These are phyloP conservation scores for Candida chauliodis DNA, from an alignment of 805 yeast species.

Conservation along the genomic window DNA sequence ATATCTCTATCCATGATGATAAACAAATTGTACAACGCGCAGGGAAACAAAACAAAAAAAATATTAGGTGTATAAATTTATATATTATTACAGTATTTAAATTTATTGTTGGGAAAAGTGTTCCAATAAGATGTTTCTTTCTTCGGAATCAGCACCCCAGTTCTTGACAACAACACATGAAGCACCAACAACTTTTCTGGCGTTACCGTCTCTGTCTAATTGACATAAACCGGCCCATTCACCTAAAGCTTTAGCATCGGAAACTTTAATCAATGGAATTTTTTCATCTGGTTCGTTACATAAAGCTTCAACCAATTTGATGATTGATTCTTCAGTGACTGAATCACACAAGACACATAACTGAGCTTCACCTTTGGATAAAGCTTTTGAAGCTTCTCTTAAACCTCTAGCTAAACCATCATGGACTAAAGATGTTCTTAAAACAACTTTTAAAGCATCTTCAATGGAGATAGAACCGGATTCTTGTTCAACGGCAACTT, in stretches of 20 bases:
- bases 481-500: slow-evolving; percentile 81
- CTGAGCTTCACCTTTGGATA: slow-evolving; percentile 96
- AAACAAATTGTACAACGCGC: slow-evolving; percentile 2
- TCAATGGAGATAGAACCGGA: slow-evolving; percentile 91
- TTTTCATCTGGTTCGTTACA: slow-evolving; percentile 96
- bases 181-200: slow-evolving; percentile 99
- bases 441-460: slow-evolving; percentile 97
- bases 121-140: slow-evolving; percentile 93
- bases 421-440: slow-evolving; percentile 96
- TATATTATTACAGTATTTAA: slow-evolving; percentile 28
- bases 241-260: slow-evolving; percentile 99
- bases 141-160: slow-evolving; percentile 99
- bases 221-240: slow-evolving; percentile 99
- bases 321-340: slow-evolving; percentile 95
- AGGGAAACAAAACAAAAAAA: background rate
- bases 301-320: slow-evolving; percentile 97
- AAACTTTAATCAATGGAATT: slow-evolving; percentile 97
- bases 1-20: slow-evolving; percentile 4
- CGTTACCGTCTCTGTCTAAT: slow-evolving; percentile 99
- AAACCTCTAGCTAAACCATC: slow-evolving; percentile 99
- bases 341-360: slow-evolving; percentile 96
- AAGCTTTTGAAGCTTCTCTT: slow-evolving; percentile 99
- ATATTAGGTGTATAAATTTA: background rate
- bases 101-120: slow-evolving; percentile 87
- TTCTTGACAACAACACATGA: slow-evolving; percentile 98